Conservation (phyloP, 495 filamentous ascomycete genomes). For the Beverwykella pulmonaria region DNA sequence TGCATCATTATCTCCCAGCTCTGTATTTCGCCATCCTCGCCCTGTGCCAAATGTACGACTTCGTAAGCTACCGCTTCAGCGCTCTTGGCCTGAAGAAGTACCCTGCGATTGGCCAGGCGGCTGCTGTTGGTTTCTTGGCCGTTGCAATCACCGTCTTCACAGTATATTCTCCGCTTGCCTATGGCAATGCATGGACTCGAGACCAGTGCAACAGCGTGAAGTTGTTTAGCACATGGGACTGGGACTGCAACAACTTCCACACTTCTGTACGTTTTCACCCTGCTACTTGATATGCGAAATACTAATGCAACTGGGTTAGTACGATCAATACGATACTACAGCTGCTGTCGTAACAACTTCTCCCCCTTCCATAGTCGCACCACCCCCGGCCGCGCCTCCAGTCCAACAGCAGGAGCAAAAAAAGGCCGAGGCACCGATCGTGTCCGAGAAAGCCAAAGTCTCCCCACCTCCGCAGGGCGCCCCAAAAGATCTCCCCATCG, state of each 20-base stretch:
- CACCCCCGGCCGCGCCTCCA: constrained; percentile 20
- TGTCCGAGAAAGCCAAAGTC: constrained; percentile 38
- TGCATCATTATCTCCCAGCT: constrained; percentile 96
- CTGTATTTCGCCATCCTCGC: constrained; percentile 92
- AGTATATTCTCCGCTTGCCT: constrained; percentile 83
- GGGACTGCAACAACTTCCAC: constrained; percentile 92
- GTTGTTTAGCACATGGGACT: constrained; percentile 88
- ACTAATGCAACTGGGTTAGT: constrained; percentile 20
- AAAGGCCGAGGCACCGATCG: constrained; percentile 14
- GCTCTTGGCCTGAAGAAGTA: constrained; percentile 68
- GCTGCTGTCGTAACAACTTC: constrained; percentile 6
- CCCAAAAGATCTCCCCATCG: constrained; percentile 42
- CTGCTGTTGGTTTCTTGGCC: constrained; percentile 70
- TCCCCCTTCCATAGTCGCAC: constrained; percentile 17
- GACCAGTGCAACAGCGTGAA: constrained; percentile 82
- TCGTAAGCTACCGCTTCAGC: constrained; percentile 68
- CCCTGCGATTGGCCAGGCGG: constrained; percentile 70
- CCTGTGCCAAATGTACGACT: constrained; percentile 87
- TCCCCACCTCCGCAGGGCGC: constrained; percentile 31
- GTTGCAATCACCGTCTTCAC: constrained; percentile 75
- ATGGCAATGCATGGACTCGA: constrained; percentile 93
- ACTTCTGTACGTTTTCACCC: constrained; percentile 67
- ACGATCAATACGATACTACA: constrained; percentile 37
- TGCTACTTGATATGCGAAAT: not conserved
- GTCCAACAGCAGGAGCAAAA: constrained; percentile 37